A percentile compares a stretch with the other conserved stretches of the same genome.
Evolutionary conservation across 1,139 yeast species (phyloP).

Genomic region (Kodamaea arcana): DNA sequence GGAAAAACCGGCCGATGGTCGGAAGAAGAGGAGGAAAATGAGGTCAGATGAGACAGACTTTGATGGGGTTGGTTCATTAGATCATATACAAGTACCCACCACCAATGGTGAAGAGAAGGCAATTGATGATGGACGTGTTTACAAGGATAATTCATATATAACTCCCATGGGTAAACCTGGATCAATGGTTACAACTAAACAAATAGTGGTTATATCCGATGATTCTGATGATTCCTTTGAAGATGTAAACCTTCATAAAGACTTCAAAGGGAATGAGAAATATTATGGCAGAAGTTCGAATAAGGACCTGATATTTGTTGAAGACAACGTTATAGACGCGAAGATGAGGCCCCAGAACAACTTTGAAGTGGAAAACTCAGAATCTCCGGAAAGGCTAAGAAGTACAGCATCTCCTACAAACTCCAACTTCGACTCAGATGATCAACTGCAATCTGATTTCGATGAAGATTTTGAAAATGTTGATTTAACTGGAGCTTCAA

Average conservation of each 20-base stretch:
- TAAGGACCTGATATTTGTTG: no score
- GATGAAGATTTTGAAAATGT: constrained; percentile 10
- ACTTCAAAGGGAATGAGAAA: no score
- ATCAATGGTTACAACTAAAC: background rate
- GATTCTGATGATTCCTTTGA: constrained; percentile 33
- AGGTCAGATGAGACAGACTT: background rate
- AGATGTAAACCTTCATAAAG: constrained; percentile 23
- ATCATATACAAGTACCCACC: background rate
- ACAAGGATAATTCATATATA: background rate
- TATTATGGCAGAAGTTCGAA: no score
- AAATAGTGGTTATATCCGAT: constrained; percentile 12
- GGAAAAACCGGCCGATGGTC: background rate
- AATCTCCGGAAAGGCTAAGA: no score
- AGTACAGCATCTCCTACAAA: no score
- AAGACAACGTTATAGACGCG: no score
- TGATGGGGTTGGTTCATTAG: background rate
- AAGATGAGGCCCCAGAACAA: no score
- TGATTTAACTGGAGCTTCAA: constrained; percentile 3
- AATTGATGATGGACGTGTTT: background rate
- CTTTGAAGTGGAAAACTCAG: no score
- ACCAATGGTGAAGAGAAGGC: background rate
- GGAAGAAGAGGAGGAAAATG: background rate
- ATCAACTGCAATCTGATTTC: no score
- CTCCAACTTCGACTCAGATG: background rate
- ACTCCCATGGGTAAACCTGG: background rate